phyloP scores from a whole-genome alignment of 768 basidiomycete genomes.

The Tubosaeta brunneosetosa region DNA sequence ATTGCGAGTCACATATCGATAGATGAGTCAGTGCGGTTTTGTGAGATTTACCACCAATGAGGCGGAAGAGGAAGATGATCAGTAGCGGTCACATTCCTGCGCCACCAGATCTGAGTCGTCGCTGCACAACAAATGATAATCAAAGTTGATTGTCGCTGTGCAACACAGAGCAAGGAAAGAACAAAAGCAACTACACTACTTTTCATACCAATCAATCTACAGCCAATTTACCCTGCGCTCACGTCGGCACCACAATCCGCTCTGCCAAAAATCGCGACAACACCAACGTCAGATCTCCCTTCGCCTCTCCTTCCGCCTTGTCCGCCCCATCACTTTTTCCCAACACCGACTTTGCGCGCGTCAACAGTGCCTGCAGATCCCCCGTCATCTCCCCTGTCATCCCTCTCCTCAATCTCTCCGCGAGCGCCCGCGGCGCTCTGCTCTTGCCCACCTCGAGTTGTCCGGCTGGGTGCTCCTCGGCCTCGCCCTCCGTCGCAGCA shows the following conservation, averaged over 20 bases:
- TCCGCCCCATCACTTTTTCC: slow-evolving; percentile 53
- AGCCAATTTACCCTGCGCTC: slow-evolving; percentile 3
- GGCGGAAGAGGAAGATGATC: too few species aligned
- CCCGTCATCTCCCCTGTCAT: slow-evolving; percentile 78
- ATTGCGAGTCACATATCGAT: not conserved
- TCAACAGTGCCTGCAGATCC: slow-evolving; percentile 64
- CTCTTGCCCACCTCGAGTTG: slow-evolving; percentile 32
- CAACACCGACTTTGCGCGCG: slow-evolving; percentile 59
- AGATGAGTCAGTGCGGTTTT: not conserved
- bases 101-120: not conserved
- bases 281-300: slow-evolving; percentile 56
- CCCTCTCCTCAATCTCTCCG: slow-evolving; percentile 64
- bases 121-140: not conserved
- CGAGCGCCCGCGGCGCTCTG: slow-evolving; percentile 45
- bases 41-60: not conserved
- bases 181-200: slow-evolving; percentile 14
- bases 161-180: not conserved
- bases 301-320: slow-evolving; percentile 24
- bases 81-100: too few species aligned
- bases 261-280: slow-evolving; percentile 63
- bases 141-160: not conserved
- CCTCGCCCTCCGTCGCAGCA: slow-evolving; percentile 38
- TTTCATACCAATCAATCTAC: not conserved
- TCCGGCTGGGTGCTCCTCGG: slow-evolving; percentile 34
- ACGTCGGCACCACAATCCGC: slow-evolving; percentile 44